Base-by-base conservation (phyloP, 129 eudicot species). In the Artemisia annua region DNA sequence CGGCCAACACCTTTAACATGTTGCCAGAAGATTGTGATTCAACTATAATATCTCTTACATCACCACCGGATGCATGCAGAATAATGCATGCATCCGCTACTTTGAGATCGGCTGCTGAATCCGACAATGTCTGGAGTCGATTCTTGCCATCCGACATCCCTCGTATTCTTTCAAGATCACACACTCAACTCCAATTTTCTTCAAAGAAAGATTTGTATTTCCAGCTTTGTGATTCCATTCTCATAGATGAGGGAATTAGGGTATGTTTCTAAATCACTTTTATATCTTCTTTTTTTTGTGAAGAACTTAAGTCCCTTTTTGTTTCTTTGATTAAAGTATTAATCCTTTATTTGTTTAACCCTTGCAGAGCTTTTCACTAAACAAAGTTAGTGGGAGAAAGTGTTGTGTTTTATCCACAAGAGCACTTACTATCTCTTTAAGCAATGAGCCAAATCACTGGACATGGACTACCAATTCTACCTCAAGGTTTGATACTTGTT, bases 201-300 rank as follows among this genome's bases (percentile, higher is more conserved):
- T 87, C 90, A 2, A 85, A 51, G 72, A 89, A 83, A 73, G 84
- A 83, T 1, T 52, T 87, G 30, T 89, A 75, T 77, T 70, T 72
- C 14, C 30, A 12, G 56, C 82, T 89, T 18, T 89, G 87, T 67
- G 65, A 84, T 43, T 77, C 87, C 30, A 35, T 87, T 59, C 81
- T 83, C 69, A 66, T 89, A 10, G 96, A 89, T 76, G 90, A 79
- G 12, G 96, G 96, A 10, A 58, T 43, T 14, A 83, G 84, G 82
- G 96, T 86, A 44, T 52, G 79, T 71, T 71, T 17, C 44, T 4
- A n/a, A 11, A 26, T 3, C 24, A 59, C 7, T 50, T 17, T 17
- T 46, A 66, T 30, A 13, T 30, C 58, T 60, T 4, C 32, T 60
- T 22, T 48, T 50, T 16, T 62, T n/a, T 50, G 28, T 32, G 53